These are phyloP conservation scores for Fagus sylvatica DNA, from an alignment of 306 rosid species.

Conservation along the genomic window DNA sequence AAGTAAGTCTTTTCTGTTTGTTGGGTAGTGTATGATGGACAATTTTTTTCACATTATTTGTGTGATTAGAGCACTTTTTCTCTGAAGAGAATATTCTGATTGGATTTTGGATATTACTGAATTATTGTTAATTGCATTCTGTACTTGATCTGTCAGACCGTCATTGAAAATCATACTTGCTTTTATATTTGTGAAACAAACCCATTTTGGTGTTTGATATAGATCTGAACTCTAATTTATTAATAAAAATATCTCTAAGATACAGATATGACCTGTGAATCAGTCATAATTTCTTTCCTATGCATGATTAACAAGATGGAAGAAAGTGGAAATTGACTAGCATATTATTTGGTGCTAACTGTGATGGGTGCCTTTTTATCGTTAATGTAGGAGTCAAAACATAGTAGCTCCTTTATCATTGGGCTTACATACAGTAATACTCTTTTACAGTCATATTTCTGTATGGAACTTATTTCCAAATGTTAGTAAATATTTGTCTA, in stretches of 20 bases:
- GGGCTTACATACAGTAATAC: no score
- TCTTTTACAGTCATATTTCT: no score
- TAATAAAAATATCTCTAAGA: neutral
- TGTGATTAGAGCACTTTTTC: neutral
- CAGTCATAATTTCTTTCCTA: neutral
- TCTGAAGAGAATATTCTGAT: neutral
- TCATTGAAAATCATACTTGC: neutral
- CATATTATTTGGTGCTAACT: neutral
- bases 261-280: neutral
- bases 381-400: neutral
- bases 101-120: neutral
- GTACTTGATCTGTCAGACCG: neutral
- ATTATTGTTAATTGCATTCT: neutral
- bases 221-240: neutral
- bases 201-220: neutral
- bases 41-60: conserved; percentile 1
- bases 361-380: neutral
- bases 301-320: neutral
- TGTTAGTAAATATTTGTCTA: no score
- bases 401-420: neutral
- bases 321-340: neutral
- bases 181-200: neutral
- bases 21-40: neutral
- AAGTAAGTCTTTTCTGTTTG: conserved; percentile 52
- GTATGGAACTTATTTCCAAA: no score